Base-by-base conservation (phyloP, 2,329 filamentous ascomycete genomes). In the Fusarium subglutinans region DNA sequence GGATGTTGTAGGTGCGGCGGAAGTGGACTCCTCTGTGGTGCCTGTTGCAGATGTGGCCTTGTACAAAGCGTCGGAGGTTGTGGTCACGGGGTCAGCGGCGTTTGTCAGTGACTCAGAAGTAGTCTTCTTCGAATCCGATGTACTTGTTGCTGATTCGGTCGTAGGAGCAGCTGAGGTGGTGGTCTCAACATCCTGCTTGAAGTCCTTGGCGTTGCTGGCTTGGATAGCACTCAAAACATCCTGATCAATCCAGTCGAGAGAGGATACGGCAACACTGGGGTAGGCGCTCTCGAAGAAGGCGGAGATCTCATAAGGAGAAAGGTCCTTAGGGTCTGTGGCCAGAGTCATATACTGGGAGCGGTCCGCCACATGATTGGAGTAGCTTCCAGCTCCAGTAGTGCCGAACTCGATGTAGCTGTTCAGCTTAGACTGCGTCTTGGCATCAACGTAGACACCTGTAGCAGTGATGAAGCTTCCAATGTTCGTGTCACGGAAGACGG, bases 391-490 rank as follows among this genome's bases (percentile, higher is more conserved):
- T 1, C 85, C 85, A 3, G 79, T 83, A 3, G 80, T 85, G 28
- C 71, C 72, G 61, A 82, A 87, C 75, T 87, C 85, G 6, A 81
- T 77, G 67, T 84, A 86, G n/a, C 80, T 76, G 26, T 83, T 77
- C 26, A 76, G 66, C 4, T 77, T 43, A 8, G 77, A 69, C 55
- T 84, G 80, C 2, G 84, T 81, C 44, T 74, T 77, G 8, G 74
- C 15, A 47, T 82, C 80, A 10, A 78, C 69, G 22, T 81, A 75
- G 6, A 77, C 79, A 59, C 82, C 84, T 1, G 77, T 75, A 3
- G 80, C 67, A 30, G 83, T 80, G 41, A 87, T 79, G 26, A 85
- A 78, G 41, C 77, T 79, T 3, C 79, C 81, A 24, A 87, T 75
- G 12, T 68, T 78, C 1, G 82, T 82, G 53, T 84, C 82, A 12